phyloP scores from a whole-genome alignment of 345 rosid species.

The Rhodamnia rubescens region DNA sequence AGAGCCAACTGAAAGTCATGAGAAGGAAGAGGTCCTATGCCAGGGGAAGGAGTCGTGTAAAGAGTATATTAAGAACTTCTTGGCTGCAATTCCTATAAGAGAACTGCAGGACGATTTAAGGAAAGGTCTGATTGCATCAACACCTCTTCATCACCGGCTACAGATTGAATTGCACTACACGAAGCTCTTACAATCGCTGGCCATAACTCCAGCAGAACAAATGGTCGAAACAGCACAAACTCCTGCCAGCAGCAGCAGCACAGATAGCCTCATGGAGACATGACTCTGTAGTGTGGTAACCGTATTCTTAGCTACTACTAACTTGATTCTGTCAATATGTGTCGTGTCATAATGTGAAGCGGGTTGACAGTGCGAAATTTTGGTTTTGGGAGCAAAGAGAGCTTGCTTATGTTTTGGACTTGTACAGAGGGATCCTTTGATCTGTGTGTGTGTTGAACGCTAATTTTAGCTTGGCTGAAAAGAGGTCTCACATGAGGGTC shows the following conservation, averaged over 20 bases:
- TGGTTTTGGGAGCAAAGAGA: background rate
- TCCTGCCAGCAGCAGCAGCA: background rate
- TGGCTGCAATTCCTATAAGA: constrained; percentile 89
- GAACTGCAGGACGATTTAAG: constrained; percentile 76
- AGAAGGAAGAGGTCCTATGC: constrained; percentile 39
- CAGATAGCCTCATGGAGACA: background rate
- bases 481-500: background rate
- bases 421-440: background rate
- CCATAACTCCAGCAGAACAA: constrained; percentile 10
- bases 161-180: constrained; percentile 89
- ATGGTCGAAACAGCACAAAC: background rate
- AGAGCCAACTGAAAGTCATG: constrained; percentile 7
- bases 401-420: background rate
- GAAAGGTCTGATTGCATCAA: constrained; percentile 61
- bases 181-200: constrained; percentile 2
- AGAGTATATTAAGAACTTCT: constrained; percentile 87
- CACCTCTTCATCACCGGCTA: constrained; percentile 68
- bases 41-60: constrained; percentile 84
- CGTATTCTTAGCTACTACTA: background rate
- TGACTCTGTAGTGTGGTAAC: background rate
- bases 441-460: background rate
- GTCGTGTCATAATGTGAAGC: background rate
- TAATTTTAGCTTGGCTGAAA: background rate
- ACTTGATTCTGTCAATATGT: background rate
- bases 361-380: background rate